Evolutionary conservation across 441 rosid genomes (phyloP).

Genomic region (Macaranga tanarius): DNA sequence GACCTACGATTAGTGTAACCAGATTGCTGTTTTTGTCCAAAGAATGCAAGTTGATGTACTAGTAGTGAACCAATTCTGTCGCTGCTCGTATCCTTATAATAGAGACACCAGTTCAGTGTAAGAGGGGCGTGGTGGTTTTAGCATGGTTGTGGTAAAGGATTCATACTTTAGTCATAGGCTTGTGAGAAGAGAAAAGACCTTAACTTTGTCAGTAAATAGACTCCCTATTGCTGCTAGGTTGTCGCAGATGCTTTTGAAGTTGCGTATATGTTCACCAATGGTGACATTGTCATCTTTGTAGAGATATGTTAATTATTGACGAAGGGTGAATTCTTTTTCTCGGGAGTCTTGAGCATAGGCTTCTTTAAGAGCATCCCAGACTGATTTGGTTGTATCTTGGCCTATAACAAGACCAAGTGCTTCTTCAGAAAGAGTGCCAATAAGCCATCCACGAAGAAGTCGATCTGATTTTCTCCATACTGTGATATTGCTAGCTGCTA

Average conservation of each 20-base stretch:
- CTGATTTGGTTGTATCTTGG: background rate
- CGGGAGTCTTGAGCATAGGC: background rate
- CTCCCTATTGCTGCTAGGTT: background rate
- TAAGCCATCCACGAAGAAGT: background rate
- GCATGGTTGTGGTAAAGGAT: background rate
- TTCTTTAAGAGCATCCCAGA: no score
- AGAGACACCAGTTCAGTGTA: constrained; percentile 5
- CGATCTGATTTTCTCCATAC: background rate
- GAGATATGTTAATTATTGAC: background rate
- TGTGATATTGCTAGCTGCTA: background rate
- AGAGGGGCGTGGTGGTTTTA: background rate
- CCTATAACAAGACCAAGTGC: background rate
- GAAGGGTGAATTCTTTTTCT: background rate
- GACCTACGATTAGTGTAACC: no score
- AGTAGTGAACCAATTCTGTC: background rate
- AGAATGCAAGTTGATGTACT: background rate
- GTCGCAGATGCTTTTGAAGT: background rate
- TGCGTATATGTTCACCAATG: background rate
- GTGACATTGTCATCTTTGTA: background rate
- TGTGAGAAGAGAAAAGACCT: background rate
- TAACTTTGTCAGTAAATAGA: background rate
- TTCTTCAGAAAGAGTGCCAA: background rate
- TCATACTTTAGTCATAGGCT: background rate
- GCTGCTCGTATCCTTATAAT: background rate
- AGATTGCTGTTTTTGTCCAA: background rate